Evolutionary conservation across 176 grass and related monocot species (phyloP).

Genomic region (Ampelocalamus luodianensis): DNA sequence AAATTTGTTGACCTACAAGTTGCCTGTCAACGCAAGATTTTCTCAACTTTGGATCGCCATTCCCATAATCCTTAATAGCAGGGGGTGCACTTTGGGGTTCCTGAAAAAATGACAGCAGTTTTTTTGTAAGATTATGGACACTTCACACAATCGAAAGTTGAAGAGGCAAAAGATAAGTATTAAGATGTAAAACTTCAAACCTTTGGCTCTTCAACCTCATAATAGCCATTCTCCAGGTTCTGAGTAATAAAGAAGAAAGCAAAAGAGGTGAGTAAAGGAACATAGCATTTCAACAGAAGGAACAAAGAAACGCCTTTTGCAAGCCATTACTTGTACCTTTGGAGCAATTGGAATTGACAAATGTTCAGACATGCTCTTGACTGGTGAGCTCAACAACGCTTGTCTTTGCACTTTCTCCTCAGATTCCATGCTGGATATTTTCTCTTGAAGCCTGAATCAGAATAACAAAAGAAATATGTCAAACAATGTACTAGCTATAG

Average conservation of each 20-base stretch:
- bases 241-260: slow-evolving; percentile 29
- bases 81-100: slow-evolving; percentile 97
- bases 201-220: slow-evolving; percentile 67
- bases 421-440: slow-evolving; percentile 82
- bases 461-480: slow-evolving; percentile 37
- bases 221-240: slow-evolving; percentile 71
- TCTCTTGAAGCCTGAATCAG: slow-evolving; percentile 78
- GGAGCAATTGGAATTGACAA: slow-evolving; percentile 85
- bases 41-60: slow-evolving; percentile 68
- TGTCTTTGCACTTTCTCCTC: slow-evolving; percentile 90
- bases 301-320: slow-evolving; percentile 34
- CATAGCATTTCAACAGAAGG: slow-evolving; percentile 21
- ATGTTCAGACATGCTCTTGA: slow-evolving; percentile 96
- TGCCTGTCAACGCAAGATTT: slow-evolving; percentile 73
- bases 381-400: slow-evolving; percentile 65
- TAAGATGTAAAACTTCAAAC: slow-evolving; percentile 36
- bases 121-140: slow-evolving; percentile 25
- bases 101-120: slow-evolving; percentile 48
- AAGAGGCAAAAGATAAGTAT: neutral
- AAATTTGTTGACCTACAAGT: slow-evolving; percentile 59
- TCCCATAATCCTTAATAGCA: slow-evolving; percentile 75
- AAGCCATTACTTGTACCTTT: slow-evolving; percentile 55
- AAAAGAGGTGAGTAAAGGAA: slow-evolving; percentile 29
- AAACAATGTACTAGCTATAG: neutral
- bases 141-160: neutral